phyloP scores from a whole-genome alignment of 208 protist species.

The Eutreptiella sp. region DNA sequence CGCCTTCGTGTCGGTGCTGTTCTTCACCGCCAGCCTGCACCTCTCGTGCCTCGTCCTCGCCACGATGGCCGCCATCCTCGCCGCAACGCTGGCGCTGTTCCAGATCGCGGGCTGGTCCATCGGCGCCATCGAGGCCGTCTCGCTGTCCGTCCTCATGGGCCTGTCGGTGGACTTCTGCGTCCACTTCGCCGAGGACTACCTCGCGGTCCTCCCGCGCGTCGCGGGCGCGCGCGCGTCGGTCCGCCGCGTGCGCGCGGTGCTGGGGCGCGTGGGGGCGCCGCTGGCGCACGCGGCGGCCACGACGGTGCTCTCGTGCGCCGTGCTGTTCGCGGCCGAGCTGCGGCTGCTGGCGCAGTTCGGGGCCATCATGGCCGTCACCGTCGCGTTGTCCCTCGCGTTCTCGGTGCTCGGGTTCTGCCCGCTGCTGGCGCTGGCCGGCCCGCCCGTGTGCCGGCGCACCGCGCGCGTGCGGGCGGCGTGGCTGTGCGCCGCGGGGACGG shows the following conservation, averaged over 20 bases:
- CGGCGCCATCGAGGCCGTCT: conserved; percentile 14
- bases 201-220: not conserved
- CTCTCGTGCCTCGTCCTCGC: not conserved
- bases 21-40: conserved; percentile 13
- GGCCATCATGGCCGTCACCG: conserved; percentile 6
- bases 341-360: conserved; percentile 6
- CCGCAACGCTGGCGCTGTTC: conserved; percentile 8
- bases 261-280: not conserved
- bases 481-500: too few relatives aligned
- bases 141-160: conserved; percentile 14
- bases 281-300: conserved; percentile 7
- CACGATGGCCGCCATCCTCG: conserved; percentile 16
- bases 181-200: conserved; percentile 21
- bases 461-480: not conserved
- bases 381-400: conserved; percentile 12
- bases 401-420: conserved; percentile 13
- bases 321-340: not conserved
- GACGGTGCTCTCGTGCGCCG: conserved; percentile 1
- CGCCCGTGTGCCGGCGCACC: not conserved
- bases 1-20: conserved; percentile 10
- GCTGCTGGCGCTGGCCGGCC: conserved; percentile 1
- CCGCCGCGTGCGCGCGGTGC: not conserved
- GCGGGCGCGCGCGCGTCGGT: not conserved
- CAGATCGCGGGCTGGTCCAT: conserved; percentile 3
- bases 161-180: conserved; percentile 15